Evolutionary conservation across 805 yeast genomes (phyloP).

Genomic region (Candida palmyrensis): DNA sequence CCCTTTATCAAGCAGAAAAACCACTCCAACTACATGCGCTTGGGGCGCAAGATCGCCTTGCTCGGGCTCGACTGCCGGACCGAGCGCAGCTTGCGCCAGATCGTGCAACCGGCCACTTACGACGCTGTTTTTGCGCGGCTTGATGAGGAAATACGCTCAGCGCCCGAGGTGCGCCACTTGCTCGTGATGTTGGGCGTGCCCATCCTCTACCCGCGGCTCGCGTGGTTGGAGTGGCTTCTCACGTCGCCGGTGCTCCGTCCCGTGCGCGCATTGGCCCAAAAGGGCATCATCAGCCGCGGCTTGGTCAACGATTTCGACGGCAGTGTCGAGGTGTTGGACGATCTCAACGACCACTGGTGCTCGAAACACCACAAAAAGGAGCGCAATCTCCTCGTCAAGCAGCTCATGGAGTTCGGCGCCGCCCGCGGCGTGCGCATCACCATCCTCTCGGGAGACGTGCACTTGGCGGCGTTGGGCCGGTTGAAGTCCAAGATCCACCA

Average conservation of each 20-base stretch:
- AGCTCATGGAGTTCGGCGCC: constrained; percentile 63
- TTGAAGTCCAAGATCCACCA: constrained; percentile 53
- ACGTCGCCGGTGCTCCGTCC: constrained; percentile 59
- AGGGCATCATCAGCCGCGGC: constrained; percentile 58
- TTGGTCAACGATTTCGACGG: constrained; percentile 92
- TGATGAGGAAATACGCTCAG: constrained; percentile 43
- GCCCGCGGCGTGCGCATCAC: constrained; percentile 67
- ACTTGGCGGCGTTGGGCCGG: constrained; percentile 78
- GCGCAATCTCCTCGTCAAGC: constrained; percentile 63
- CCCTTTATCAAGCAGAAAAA: constrained; percentile 64
- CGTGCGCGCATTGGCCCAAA: constrained; percentile 50
- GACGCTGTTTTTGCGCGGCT: constrained; percentile 55
- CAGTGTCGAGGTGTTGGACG: constrained; percentile 84
- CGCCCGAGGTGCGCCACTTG: constrained; percentile 65
- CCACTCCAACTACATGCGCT: constrained; percentile 64
- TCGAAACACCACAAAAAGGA: constrained; percentile 81
- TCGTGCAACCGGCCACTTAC: constrained; percentile 57
- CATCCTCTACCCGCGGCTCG: constrained; percentile 88
- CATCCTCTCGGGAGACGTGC: constrained; percentile 90
- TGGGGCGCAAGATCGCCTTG: constrained; percentile 71
- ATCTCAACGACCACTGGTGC: constrained; percentile 96
- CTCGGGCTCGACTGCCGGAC: constrained; percentile 91
- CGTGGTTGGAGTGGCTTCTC: constrained; percentile 79
- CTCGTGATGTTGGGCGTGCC: constrained; percentile 90
- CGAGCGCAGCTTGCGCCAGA: constrained; percentile 63